Evolutionary conservation across 805 yeast species (phyloP).

Genomic region (Metschnikowia similis): DNA sequence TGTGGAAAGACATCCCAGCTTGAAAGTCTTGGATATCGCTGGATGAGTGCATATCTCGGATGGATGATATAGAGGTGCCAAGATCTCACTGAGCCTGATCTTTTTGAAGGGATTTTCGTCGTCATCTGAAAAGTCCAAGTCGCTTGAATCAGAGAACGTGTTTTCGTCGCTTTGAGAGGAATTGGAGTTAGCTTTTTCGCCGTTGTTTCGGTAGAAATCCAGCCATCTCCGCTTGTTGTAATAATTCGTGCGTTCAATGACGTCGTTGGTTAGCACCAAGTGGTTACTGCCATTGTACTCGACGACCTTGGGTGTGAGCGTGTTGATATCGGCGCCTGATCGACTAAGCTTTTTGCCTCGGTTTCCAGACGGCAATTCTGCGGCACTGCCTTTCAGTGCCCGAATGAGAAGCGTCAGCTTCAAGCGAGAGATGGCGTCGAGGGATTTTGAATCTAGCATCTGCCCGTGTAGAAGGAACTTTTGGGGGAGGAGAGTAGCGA

Average conservation of each 20-base stretch:
- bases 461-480: neutral
- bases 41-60: slow-evolving; percentile 72
- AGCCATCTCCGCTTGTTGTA: slow-evolving; percentile 35
- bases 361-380: slow-evolving; percentile 19
- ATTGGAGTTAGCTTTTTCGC: slow-evolving; percentile 1
- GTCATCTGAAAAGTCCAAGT: slow-evolving; percentile 1
- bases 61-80: slow-evolving; percentile 79
- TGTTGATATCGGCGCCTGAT: slow-evolving; percentile 15
- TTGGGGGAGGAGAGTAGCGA: neutral
- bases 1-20: slow-evolving; percentile 43
- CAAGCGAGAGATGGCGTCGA: slow-evolving; percentile 36
- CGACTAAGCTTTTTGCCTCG: slow-evolving; percentile 31
- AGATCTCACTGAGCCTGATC: slow-evolving; percentile 40
- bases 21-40: slow-evolving; percentile 63
- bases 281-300: slow-evolving; percentile 36
- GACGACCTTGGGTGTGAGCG: slow-evolving; percentile 31
- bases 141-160: slow-evolving; percentile 1
- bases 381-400: slow-evolving; percentile 4
- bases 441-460: slow-evolving; percentile 37
- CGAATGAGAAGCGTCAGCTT: slow-evolving; percentile 32
- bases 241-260: slow-evolving; percentile 25
- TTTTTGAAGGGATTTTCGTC: slow-evolving; percentile 25
- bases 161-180: neutral
- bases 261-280: slow-evolving; percentile 34
- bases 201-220: slow-evolving; percentile 19